Percentiles rank a stretch among this genome's conserved stretches.
phyloP scores from a whole-genome alignment of 202 grass and related monocot genomes.

The Panicum hallii region DNA sequence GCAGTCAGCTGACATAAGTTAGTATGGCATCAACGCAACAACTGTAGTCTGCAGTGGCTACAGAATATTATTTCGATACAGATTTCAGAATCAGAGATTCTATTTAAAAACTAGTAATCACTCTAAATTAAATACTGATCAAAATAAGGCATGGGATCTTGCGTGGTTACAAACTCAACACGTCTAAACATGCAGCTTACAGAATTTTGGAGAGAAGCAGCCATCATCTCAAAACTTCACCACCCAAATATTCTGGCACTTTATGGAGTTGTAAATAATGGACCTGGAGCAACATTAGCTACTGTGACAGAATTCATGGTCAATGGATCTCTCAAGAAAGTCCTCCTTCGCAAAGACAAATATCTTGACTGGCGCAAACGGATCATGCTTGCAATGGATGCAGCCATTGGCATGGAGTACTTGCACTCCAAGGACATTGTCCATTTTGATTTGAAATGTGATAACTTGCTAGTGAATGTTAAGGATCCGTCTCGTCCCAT shows the following conservation, averaged over 20 bases:
- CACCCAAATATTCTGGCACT: slow-evolving; percentile 92
- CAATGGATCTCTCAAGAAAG: slow-evolving; percentile 90
- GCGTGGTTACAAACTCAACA: slow-evolving; percentile 28
- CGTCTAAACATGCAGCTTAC: slow-evolving; percentile 55
- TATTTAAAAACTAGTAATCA: not conserved
- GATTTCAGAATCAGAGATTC: slow-evolving; percentile 20
- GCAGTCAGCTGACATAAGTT: not conserved
- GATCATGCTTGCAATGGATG: slow-evolving; percentile 86
- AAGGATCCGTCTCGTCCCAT: slow-evolving; percentile 83
- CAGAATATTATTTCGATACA: slow-evolving; percentile 1
- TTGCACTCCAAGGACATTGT: slow-evolving; percentile 87
- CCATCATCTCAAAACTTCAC: slow-evolving; percentile 86
- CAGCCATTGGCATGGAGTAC: slow-evolving; percentile 97
- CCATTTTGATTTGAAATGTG: slow-evolving; percentile 97
- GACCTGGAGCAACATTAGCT: slow-evolving; percentile 64
- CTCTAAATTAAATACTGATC: slow-evolving; percentile 1
- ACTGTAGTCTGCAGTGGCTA: not conserved
- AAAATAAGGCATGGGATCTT: not conserved
- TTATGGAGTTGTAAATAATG: slow-evolving; percentile 80
- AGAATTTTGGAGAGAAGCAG: slow-evolving; percentile 93
- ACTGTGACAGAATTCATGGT: slow-evolving; percentile 95
- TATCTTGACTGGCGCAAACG: slow-evolving; percentile 71
- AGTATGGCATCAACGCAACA: not conserved
- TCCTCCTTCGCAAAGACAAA: slow-evolving; percentile 69
- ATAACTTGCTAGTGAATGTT: slow-evolving; percentile 93